These are phyloP conservation scores for Penicillium dipodomyicola DNA, from an alignment of 495 filamentous ascomycete species.

Conservation along the genomic window DNA sequence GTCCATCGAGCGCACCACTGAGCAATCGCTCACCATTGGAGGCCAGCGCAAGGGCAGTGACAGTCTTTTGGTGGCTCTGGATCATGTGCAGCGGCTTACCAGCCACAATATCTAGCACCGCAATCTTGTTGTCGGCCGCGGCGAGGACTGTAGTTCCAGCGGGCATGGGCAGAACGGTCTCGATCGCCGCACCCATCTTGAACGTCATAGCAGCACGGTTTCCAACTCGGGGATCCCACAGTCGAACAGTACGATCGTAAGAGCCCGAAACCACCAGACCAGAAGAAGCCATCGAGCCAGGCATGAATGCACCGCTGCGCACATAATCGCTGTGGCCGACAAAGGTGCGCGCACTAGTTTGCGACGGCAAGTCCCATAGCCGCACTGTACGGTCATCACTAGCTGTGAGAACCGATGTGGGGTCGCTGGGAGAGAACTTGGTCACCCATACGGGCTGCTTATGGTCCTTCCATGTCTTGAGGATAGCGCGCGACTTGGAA, in stretches of 20 bases:
- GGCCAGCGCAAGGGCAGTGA: conserved; percentile 78
- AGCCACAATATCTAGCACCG: conserved; percentile 90
- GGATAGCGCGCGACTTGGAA: conserved; percentile 77
- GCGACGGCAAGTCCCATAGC: conserved; percentile 87
- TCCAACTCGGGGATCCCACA: conserved; percentile 86
- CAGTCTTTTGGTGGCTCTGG: conserved; percentile 95
- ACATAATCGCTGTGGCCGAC: conserved; percentile 94
- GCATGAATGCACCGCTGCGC: conserved; percentile 80
- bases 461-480: conserved; percentile 95
- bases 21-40: conserved; percentile 77
- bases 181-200: conserved; percentile 84
- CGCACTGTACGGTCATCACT: conserved; percentile 90
- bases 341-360: conserved; percentile 70
- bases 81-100: conserved; percentile 82
- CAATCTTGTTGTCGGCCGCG: conserved; percentile 81
- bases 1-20: conserved; percentile 86
- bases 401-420: conserved; percentile 78
- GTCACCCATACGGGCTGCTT: conserved; percentile 93
- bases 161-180: conserved; percentile 79
- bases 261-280: conserved; percentile 79
- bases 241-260: conserved; percentile 88
- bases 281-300: conserved; percentile 63
- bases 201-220: conserved; percentile 77
- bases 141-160: conserved; percentile 84
- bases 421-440: conserved; percentile 80